These are phyloP conservation scores for Raffaelea ambrosiae DNA, from an alignment of 2,329 filamentous ascomycete genomes.

Conservation along the genomic window DNA sequence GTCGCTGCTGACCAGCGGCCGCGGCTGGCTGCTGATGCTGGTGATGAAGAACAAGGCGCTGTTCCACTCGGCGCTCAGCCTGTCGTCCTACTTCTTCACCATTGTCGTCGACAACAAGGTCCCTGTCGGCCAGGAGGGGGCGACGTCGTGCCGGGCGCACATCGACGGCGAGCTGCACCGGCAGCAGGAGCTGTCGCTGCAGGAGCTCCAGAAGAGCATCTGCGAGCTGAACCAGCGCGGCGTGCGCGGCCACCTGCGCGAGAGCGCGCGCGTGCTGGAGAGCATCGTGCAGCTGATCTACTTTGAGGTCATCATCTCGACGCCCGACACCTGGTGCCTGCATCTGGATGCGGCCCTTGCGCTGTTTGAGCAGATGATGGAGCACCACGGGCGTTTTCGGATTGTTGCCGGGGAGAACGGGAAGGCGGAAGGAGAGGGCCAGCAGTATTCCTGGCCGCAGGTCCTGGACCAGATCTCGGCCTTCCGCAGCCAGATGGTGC, in stretches of 20 bases:
- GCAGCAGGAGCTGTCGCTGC: conserved; percentile 21
- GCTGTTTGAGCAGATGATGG: conserved; percentile 26
- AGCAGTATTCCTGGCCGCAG: conserved; percentile 5
- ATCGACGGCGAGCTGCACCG: conserved; percentile 17
- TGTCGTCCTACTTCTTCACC: conserved; percentile 49
- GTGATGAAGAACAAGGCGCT: conserved; percentile 48
- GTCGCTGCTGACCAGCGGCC: conserved; percentile 44
- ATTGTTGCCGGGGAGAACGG: not conserved
- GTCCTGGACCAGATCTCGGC: conserved; percentile 15
- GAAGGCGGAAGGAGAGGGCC: not conserved
- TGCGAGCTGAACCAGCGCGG: conserved; percentile 17
- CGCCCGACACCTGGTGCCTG: conserved; percentile 30
- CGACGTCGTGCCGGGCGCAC: conserved; percentile 9
- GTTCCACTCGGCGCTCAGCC: conserved; percentile 47
- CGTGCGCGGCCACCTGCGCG: conserved; percentile 16
- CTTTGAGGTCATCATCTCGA: conserved; percentile 26
- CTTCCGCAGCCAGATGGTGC: not conserved
- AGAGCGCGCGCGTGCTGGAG: conserved; percentile 23
- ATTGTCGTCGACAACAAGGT: conserved; percentile 26
- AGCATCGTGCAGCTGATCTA: conserved; percentile 33
- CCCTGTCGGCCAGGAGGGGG: not conserved
- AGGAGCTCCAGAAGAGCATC: conserved; percentile 15
- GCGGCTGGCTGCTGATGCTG: conserved; percentile 51
- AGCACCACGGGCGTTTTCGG: conserved; percentile 15
- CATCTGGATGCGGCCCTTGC: conserved; percentile 33